These are phyloP conservation scores for Chaetoscypha palmicola DNA, from an alignment of 2,329 filamentous ascomycete species.

Conservation along the genomic window DNA sequence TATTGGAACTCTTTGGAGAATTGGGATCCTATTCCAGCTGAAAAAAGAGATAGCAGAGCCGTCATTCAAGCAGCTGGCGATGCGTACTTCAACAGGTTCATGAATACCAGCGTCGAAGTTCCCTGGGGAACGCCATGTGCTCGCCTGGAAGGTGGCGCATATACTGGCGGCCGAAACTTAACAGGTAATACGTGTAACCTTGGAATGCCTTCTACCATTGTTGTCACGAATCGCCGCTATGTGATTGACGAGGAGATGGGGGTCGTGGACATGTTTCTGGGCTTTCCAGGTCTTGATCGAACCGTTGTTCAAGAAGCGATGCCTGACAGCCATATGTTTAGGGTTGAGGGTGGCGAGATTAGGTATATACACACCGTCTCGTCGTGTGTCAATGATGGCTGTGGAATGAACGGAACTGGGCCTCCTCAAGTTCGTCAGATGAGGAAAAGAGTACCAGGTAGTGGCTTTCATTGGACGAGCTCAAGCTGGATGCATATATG, in stretches of 20 bases:
- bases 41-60: slow-evolving; percentile 9
- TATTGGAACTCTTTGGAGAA: slow-evolving; percentile 10
- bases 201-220: slow-evolving; percentile 3
- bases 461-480: too few relatives aligned
- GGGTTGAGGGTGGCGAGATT: slow-evolving; percentile 13
- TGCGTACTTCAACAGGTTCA: slow-evolving; percentile 14
- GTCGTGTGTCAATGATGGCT: slow-evolving; percentile 9
- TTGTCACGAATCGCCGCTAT: slow-evolving; percentile 10
- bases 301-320: slow-evolving; percentile 6
- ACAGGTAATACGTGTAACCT: slow-evolving; percentile 11
- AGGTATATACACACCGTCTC: slow-evolving; percentile 15
- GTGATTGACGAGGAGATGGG: slow-evolving; percentile 17
- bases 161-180: slow-evolving; percentile 1
- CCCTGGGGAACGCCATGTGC: slow-evolving; percentile 12
- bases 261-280: slow-evolving; percentile 14
- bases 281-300: slow-evolving; percentile 8
- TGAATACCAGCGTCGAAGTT: slow-evolving; percentile 4
- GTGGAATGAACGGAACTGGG: slow-evolving; percentile 11
- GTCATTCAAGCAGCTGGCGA: slow-evolving; percentile 14
- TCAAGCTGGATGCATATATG: too few relatives aligned
- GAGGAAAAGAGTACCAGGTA: too few relatives aligned
- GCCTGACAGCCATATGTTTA: slow-evolving; percentile 15
- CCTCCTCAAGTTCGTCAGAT: too few relatives aligned
- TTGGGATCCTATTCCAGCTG: slow-evolving; percentile 10
- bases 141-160: slow-evolving; percentile 14